Base-by-base conservation (phyloP, 305 asterid genomes). In the Plantago lanceolata region DNA sequence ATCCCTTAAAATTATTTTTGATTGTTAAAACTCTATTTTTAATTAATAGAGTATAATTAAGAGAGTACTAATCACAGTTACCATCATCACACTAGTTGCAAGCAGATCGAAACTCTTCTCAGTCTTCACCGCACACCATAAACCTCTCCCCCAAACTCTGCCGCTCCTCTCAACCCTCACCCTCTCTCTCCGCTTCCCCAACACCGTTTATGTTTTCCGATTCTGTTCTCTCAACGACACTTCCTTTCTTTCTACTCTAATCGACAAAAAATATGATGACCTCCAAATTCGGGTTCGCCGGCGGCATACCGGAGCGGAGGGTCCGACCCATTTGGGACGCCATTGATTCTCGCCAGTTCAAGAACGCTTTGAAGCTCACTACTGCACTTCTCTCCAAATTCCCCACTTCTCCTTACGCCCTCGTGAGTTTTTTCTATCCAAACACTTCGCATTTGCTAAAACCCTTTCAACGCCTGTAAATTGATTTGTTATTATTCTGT, bases 311-410 rank as follows among this genome's bases (percentile, higher is more conserved):
- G 80, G 99, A 90, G 84, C 91, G 96, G 40, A 80, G 96, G 66
- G 95, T 88, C 72, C 91, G 95, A 59, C 95, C 96, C 56, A 81
- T 94, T 57, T 86, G 97, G 97, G 99, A 94, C 67, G 95, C 97
- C 75, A 81, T 94, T 63, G 96, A 90, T 66, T 83, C 96, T 60
- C 97, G 97, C 65, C 96, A 88, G 86, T 90, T 78, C 86, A 94
- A 86, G 78, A 86, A 76, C 69, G 97, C 97, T 18, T 88, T 94
- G 75, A 94, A 90, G 81, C 96, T 76, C 54, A 80, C 88, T 57
- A 71, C 86, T 14, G 62, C 84, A 19, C 88, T 94, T 67, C 83
- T 94, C 14, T 69, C 96, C 68, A 94, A 90, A 78, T 78, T 71
- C 74, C 96, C 97, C 5, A 86, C 76, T 48, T 88, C 96, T 48